Conservation (phyloP, 2,329 filamentous ascomycete genomes). For the Didymellaceae sp. region DNA sequence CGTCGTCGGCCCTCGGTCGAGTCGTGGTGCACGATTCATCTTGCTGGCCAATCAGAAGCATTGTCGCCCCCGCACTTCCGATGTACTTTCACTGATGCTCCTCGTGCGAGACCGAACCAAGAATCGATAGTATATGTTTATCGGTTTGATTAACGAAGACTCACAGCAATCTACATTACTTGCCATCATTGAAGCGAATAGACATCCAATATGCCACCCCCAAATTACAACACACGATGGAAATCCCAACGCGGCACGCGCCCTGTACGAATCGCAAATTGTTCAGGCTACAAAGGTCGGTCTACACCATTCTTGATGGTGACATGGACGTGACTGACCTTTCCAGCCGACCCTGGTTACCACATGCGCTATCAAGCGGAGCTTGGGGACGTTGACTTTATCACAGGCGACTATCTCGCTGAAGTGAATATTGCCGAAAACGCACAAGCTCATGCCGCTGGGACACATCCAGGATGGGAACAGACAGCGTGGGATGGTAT, state of each 20-base stretch:
- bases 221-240: conserved; percentile 34
- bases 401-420: conserved; percentile 52
- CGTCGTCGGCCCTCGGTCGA: conserved; percentile 28
- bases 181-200: background rate
- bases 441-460: conserved; percentile 49
- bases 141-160: too few relatives aligned
- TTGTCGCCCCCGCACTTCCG: conserved; percentile 16
- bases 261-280: conserved; percentile 49
- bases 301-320: background rate
- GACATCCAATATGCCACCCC: conserved; percentile 17
- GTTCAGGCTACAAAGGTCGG: conserved; percentile 45
- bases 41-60: conserved; percentile 23
- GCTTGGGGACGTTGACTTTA: conserved; percentile 48
- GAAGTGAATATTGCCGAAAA: conserved; percentile 58
- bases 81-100: background rate
- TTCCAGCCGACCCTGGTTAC: conserved; percentile 46
- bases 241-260: conserved; percentile 35
- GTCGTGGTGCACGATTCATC: conserved; percentile 26
- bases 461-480: conserved; percentile 54
- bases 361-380: conserved; percentile 47
- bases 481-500: conserved; percentile 59
- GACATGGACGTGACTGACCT: conserved; percentile 1
- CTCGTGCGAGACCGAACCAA: background rate
- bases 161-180: too few relatives aligned
- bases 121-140: too few relatives aligned